Percentiles rank a stretch among this genome's conserved stretches.
Evolutionary conservation across 495 filamentous ascomycete species (phyloP).

Genomic region (Massariosphaeria phaeospora): DNA sequence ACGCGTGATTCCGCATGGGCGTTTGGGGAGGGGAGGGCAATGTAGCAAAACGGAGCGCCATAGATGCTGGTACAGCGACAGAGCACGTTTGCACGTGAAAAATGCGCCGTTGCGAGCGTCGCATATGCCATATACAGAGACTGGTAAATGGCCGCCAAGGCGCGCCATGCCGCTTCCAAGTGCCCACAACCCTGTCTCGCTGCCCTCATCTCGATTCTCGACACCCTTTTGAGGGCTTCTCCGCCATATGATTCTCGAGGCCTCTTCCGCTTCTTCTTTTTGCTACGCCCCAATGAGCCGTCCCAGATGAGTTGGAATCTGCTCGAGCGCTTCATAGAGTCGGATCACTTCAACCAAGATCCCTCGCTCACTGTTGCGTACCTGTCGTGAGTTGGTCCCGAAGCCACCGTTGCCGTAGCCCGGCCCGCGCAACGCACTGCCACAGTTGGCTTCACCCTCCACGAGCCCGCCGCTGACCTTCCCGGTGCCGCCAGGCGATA

Average conservation of each 20-base stretch:
- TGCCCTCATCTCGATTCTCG: too few relatives aligned
- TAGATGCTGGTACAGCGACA: too few relatives aligned
- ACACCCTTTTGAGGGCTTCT: constrained; percentile 9
- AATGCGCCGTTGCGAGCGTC: too few relatives aligned
- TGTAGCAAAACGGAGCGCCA: too few relatives aligned
- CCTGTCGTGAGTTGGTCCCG: constrained; percentile 60
- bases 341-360: constrained; percentile 77
- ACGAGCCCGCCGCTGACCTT: constrained; percentile 9
- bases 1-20: too few relatives aligned
- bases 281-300: constrained; percentile 30
- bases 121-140: too few relatives aligned
- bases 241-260: neutral
- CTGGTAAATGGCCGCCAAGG: too few relatives aligned
- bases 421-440: constrained; percentile 15
- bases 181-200: too few relatives aligned
- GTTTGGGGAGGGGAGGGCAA: too few relatives aligned
- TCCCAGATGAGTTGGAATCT: constrained; percentile 52
- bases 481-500: constrained; percentile 53
- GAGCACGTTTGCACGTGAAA: too few relatives aligned
- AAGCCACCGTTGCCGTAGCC: constrained; percentile 20
- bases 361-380: constrained; percentile 74
- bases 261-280: constrained; percentile 3
- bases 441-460: neutral
- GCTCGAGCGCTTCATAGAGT: constrained; percentile 72
- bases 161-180: neutral